Evolutionary conservation across 495 filamentous ascomycete species (phyloP).

Genomic region (Penicillium steckii): DNA sequence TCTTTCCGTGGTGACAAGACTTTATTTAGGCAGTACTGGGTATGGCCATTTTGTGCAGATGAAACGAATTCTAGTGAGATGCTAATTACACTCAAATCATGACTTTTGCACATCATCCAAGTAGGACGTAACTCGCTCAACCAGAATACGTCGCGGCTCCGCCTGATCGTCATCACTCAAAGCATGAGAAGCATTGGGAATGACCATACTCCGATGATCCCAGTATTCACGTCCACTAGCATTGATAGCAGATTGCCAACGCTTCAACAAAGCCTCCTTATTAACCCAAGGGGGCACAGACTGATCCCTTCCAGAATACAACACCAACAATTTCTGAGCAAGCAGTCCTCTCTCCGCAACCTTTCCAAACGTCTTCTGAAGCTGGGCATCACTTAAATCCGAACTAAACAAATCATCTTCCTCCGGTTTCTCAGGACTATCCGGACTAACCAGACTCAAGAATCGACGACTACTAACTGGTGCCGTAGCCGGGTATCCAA

Average conservation of each 20-base stretch:
- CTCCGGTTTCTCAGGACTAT: conserved; percentile 49
- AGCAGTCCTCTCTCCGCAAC: conserved; percentile 52
- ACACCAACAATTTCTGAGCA: conserved; percentile 39
- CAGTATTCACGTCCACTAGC: conserved; percentile 26
- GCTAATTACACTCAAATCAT: not conserved
- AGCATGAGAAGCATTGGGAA: conserved; percentile 47
- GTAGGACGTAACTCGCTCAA: conserved; percentile 33
- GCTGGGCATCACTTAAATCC: conserved; percentile 59
- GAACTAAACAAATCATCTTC: conserved; percentile 89
- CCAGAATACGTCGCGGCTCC: conserved; percentile 37
- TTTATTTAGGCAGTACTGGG: no score
- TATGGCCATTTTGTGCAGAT: not conserved
- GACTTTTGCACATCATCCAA: conserved; percentile 22
- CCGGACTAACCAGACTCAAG: conserved; percentile 58
- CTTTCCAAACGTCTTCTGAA: conserved; percentile 62
- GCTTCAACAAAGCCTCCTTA: conserved; percentile 57
- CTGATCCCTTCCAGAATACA: conserved; percentile 72
- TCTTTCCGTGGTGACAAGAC: no score
- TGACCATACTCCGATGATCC: conserved; percentile 41
- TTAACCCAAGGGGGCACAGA: conserved; percentile 64
- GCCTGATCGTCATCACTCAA: conserved; percentile 47
- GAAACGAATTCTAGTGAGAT: not conserved
- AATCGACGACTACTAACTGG: conserved; percentile 66
- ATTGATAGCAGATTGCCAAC: conserved; percentile 62
- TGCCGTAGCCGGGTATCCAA: conserved; percentile 36